A percentile compares a stretch with the other conserved stretches of the same genome.
These are phyloP conservation scores for Arthrobotrys iridis DNA, from an alignment of 2,329 filamentous ascomycete genomes.

Conservation along the genomic window DNA sequence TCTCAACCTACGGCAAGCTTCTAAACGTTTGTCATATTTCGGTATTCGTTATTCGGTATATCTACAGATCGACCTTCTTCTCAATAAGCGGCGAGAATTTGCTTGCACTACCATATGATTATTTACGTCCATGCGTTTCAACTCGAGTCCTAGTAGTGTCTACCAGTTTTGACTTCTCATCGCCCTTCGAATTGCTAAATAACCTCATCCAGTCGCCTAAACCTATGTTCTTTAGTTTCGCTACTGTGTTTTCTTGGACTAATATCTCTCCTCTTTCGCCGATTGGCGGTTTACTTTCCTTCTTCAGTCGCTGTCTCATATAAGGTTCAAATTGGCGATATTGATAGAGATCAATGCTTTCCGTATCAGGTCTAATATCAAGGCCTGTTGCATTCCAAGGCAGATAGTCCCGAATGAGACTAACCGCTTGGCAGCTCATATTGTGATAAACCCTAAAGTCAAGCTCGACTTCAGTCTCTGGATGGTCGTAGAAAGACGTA, in stretches of 20 bases:
- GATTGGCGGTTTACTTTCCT: conserved; percentile 7
- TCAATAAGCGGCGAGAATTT: no score
- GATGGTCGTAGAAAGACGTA: conserved; percentile 5
- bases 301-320: conserved; percentile 9
- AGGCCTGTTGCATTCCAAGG: conserved; percentile 38
- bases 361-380: conserved; percentile 3
- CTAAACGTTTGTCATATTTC: no score
- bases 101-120: no score
- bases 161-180: background rate
- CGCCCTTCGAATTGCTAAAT: background rate
- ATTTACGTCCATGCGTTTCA: no score
- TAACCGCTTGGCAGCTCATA: conserved; percentile 36
- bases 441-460: conserved; percentile 21
- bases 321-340: conserved; percentile 4
- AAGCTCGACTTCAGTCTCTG: conserved; percentile 16
- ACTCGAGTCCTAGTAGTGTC: background rate
- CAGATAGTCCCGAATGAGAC: conserved; percentile 21
- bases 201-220: conserved; percentile 1
- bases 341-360: conserved; percentile 21
- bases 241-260: background rate
- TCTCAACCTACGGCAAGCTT: no score
- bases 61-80: no score
- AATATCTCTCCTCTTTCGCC: conserved; percentile 24
- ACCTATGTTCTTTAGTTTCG: conserved; percentile 6
- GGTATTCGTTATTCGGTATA: no score